These are phyloP conservation scores for Agaricus subrufescens DNA, from an alignment of 768 basidiomycete genomes.

Conservation along the genomic window DNA sequence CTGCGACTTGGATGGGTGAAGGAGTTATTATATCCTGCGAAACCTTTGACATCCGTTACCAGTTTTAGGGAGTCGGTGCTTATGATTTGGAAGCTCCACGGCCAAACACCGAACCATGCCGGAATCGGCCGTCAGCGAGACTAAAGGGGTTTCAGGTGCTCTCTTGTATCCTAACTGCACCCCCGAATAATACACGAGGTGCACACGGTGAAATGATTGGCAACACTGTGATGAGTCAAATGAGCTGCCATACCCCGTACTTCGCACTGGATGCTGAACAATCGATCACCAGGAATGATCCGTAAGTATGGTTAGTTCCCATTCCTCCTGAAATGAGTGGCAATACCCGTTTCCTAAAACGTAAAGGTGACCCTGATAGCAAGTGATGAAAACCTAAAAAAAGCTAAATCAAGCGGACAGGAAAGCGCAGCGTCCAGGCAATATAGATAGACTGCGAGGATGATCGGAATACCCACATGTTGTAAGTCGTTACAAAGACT, in stretches of 20 bases:
- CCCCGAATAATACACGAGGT: slow-evolving; percentile 10
- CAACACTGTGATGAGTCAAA: slow-evolving; percentile 5
- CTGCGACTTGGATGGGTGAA: neutral
- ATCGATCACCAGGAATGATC: slow-evolving; percentile 7
- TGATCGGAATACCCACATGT: neutral
- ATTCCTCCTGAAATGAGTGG: neutral
- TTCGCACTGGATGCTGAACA: slow-evolving; percentile 3
- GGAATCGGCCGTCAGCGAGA: slow-evolving; percentile 1
- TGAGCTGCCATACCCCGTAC: slow-evolving; percentile 5
- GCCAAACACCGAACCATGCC: slow-evolving; percentile 4
- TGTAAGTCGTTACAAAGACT: neutral
- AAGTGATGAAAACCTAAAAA: slow-evolving; percentile 2
- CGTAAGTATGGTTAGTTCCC: neutral
- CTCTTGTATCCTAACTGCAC: neutral
- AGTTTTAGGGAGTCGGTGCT: too few relatives aligned
- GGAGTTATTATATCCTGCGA: too few relatives aligned
- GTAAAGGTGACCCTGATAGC: slow-evolving; percentile 8
- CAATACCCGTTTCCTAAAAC: slow-evolving; percentile 5
- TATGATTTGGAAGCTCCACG: neutral
- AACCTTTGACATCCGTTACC: too few relatives aligned
- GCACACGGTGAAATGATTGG: slow-evolving; percentile 10
- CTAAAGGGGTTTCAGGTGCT: neutral
- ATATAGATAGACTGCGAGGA: too few relatives aligned
- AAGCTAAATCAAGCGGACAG: too few relatives aligned
- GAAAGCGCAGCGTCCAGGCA: too few relatives aligned